Conservation (phyloP, 306 rosid genomes). For the Cucurbita pepo region DNA sequence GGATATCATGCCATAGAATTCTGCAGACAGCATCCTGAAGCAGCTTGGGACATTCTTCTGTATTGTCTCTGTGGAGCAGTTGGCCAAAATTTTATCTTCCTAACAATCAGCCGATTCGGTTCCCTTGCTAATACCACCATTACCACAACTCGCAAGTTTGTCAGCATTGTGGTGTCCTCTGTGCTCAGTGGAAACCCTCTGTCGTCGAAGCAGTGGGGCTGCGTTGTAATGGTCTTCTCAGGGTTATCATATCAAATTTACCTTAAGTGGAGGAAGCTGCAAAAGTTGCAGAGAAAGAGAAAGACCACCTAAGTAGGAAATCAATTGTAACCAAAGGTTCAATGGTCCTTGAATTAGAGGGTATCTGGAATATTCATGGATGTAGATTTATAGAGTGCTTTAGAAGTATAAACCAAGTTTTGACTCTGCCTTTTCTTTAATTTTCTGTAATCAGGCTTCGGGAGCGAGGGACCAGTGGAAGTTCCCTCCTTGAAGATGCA, state of each 20-base stretch:
- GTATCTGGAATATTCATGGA: constrained; percentile 17
- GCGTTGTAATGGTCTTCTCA: constrained; percentile 80
- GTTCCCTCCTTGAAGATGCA: not conserved
- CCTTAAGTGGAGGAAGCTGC: constrained; percentile 84
- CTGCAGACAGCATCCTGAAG: constrained; percentile 78
- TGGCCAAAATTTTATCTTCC: constrained; percentile 93
- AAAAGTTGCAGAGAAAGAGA: constrained; percentile 70
- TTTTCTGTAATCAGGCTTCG: not conserved
- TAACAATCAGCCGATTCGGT: constrained; percentile 86
- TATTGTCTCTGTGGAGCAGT: constrained; percentile 95
- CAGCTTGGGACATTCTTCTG: constrained; percentile 78
- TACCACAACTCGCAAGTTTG: constrained; percentile 94
- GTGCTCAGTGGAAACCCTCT: constrained; percentile 87
- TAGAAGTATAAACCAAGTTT: not conserved
- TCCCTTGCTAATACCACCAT: constrained; percentile 91
- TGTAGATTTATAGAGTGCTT: constrained; percentile 25
- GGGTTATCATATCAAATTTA: constrained; percentile 86
- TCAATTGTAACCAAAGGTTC: constrained; percentile 6
- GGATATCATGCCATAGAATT: constrained; percentile 76
- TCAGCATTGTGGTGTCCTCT: constrained; percentile 87
- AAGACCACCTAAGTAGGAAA: constrained; percentile 40
- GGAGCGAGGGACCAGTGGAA: not conserved
- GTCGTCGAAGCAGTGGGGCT: constrained; percentile 85
- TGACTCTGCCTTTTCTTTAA: not conserved
- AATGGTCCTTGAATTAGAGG: constrained; percentile 19